phyloP scores from a whole-genome alignment of 2,329 filamentous ascomycete genomes.

The Chalaropsis ovoidea region DNA sequence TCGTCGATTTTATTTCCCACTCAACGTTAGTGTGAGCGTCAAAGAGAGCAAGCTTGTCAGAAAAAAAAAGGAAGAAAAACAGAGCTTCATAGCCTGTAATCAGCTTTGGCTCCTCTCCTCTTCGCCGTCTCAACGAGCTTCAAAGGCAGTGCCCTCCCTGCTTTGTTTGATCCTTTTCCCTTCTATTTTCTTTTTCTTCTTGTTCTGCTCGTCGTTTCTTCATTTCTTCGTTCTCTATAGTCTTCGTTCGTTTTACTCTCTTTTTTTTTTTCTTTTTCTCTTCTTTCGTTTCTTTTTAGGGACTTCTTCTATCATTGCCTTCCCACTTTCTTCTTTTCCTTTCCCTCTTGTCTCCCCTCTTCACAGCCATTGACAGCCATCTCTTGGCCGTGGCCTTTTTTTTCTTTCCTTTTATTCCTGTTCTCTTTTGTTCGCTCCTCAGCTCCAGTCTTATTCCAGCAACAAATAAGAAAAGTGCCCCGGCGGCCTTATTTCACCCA shows the following conservation, averaged over 20 bases:
- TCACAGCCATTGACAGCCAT: not conserved
- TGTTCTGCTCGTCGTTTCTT: conserved; percentile 19
- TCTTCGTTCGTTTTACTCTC: conserved; percentile 15
- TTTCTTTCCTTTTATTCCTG: conserved; percentile 6
- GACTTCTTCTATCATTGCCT: conserved; percentile 10
- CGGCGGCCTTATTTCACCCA: conserved; percentile 23
- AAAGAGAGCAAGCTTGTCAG: not conserved
- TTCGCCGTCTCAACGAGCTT: not conserved
- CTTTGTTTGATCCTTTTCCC: conserved; percentile 15
- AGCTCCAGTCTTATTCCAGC: conserved; percentile 18
- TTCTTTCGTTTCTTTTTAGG: conserved; percentile 1
- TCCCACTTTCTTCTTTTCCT: conserved; percentile 6
- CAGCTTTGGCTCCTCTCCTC: not conserved
- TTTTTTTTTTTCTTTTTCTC: conserved; percentile 10
- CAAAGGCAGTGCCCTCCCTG: conserved; percentile 20
- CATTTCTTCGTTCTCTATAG: conserved; percentile 21
- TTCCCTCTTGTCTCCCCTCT: not conserved
- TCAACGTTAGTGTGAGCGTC: conserved; percentile 14
- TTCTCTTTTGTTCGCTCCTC: conserved; percentile 14
- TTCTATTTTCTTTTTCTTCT: conserved; percentile 17
- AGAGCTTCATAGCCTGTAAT: conserved; percentile 15
- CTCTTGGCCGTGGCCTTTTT: conserved; percentile 7
- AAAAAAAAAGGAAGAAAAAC: conserved; percentile 13
- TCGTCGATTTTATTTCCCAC: not conserved
- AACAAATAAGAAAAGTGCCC: conserved; percentile 20